A percentile compares a stretch with the other conserved stretches of the same genome.
These are phyloP conservation scores for Lentinula boryana DNA, from an alignment of 768 basidiomycete species.

Conservation along the genomic window DNA sequence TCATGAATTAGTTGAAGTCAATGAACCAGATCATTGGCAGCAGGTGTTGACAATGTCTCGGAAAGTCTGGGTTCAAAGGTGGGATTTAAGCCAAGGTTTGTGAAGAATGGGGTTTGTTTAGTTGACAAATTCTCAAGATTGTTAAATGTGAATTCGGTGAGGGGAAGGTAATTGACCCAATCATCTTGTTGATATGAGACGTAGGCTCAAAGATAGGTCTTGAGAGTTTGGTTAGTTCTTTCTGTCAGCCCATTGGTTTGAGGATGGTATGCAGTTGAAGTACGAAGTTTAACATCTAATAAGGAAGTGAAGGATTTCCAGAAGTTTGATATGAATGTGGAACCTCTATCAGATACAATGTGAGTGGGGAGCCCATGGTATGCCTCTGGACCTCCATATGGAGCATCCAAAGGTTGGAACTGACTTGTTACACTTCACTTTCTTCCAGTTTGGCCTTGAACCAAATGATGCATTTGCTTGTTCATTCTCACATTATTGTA, in stretches of 20 bases:
- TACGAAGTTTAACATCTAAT: constrained; percentile 7
- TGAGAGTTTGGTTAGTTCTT: too few relatives aligned
- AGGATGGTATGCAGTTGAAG: constrained; percentile 27
- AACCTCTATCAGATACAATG: constrained; percentile 27
- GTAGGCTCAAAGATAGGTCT: constrained; percentile 27
- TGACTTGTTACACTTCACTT: too few relatives aligned
- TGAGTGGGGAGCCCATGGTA: constrained; percentile 27
- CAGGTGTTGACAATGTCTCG: background rate
- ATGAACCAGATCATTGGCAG: constrained; percentile 6
- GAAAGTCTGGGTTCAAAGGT: too few relatives aligned
- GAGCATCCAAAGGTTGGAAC: too few relatives aligned
- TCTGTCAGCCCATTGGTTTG: too few relatives aligned
- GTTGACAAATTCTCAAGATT: constrained; percentile 27
- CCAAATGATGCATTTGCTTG: too few relatives aligned
- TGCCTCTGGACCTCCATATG: too few relatives aligned
- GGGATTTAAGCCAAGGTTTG: constrained; percentile 16
- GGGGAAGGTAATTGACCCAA: constrained; percentile 31
- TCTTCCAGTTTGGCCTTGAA: too few relatives aligned
- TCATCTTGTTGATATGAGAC: constrained; percentile 33
- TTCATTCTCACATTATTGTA: too few relatives aligned
- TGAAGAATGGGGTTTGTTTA: constrained; percentile 28
- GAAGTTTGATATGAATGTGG: constrained; percentile 27
- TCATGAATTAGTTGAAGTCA: constrained; percentile 9
- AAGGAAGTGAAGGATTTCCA: constrained; percentile 11
- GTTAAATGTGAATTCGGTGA: constrained; percentile 39